phyloP scores from a whole-genome alignment of 164 flowering plant species.

The Umbellularia californica region DNA sequence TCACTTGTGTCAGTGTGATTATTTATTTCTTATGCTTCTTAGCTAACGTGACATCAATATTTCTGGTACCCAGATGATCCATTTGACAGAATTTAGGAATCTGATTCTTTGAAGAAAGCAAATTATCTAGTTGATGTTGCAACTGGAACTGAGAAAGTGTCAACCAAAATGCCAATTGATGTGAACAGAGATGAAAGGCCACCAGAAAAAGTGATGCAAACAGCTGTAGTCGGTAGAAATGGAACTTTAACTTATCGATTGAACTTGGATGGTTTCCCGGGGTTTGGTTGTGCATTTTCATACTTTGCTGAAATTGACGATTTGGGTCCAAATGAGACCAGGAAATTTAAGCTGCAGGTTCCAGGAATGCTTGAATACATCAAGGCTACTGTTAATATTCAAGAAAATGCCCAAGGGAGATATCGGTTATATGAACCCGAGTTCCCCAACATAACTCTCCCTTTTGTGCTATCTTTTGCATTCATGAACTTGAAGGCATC shows the following conservation, averaged over 20 bases:
- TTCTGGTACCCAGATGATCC: constrained; percentile 98
- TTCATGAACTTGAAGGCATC: no score
- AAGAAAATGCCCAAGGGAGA: constrained; percentile 91
- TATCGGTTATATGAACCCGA: constrained; percentile 92
- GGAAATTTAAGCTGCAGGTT: constrained; percentile 75
- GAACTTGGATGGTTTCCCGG: constrained; percentile 94
- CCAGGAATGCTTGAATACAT: constrained; percentile 64
- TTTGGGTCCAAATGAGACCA: constrained; percentile 49
- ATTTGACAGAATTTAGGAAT: constrained; percentile 92
- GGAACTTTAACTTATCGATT: constrained; percentile 83
- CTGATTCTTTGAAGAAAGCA: constrained; percentile 78
- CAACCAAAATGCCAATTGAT: constrained; percentile 62
- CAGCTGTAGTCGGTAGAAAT: constrained; percentile 92
- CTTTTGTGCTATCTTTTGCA: constrained; percentile 71
- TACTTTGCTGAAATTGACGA: constrained; percentile 97
- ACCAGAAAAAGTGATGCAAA: constrained; percentile 95
- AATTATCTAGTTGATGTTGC: constrained; percentile 98
- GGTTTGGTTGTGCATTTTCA: constrained; percentile 86
- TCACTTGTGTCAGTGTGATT: neutral
- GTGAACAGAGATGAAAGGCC: constrained; percentile 59
- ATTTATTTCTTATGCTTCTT: neutral
- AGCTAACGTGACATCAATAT: neutral
- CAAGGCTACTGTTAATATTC: constrained; percentile 74
- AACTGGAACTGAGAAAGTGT: constrained; percentile 70
- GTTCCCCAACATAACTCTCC: constrained; percentile 65